Conservation (phyloP, 2,329 filamentous ascomycete species). For the Fusarium coffeatum region DNA sequence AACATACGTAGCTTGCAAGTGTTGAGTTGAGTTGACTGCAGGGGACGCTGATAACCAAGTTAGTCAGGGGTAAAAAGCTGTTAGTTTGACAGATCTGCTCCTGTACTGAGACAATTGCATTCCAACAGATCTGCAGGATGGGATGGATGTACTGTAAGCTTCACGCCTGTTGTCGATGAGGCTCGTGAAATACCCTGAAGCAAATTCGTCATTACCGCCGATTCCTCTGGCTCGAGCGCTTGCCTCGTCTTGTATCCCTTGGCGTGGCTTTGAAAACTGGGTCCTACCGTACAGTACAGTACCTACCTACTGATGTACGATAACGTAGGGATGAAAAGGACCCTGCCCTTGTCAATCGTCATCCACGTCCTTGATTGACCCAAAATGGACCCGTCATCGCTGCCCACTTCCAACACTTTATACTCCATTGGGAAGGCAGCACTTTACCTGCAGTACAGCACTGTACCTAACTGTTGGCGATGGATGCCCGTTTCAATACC, state of each 20-base stretch:
- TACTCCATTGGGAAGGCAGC: slow-evolving; percentile 24
- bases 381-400: slow-evolving; percentile 34
- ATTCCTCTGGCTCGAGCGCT: slow-evolving; percentile 13
- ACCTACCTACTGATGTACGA: no score
- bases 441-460: slow-evolving; percentile 32
- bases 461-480: slow-evolving; percentile 5
- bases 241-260: slow-evolving; percentile 28
- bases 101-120: slow-evolving; percentile 5
- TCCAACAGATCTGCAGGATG: slow-evolving; percentile 13
- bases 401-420: slow-evolving; percentile 26
- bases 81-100: not conserved
- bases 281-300: not conserved
- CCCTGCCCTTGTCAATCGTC: slow-evolving; percentile 15
- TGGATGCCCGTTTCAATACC: not conserved
- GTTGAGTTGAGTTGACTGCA: slow-evolving; percentile 10
- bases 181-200: slow-evolving; percentile 20
- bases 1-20: not conserved
- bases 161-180: slow-evolving; percentile 16
- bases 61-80: slow-evolving; percentile 21
- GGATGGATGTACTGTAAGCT: not conserved
- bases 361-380: slow-evolving; percentile 16
- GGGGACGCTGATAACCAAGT: not conserved
- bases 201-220: slow-evolving; percentile 9
- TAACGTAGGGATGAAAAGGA: not conserved
- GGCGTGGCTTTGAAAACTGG: slow-evolving; percentile 30